Evolutionary conservation across 805 yeast genomes (phyloP).

Genomic region (Ogataea dorogensis): DNA sequence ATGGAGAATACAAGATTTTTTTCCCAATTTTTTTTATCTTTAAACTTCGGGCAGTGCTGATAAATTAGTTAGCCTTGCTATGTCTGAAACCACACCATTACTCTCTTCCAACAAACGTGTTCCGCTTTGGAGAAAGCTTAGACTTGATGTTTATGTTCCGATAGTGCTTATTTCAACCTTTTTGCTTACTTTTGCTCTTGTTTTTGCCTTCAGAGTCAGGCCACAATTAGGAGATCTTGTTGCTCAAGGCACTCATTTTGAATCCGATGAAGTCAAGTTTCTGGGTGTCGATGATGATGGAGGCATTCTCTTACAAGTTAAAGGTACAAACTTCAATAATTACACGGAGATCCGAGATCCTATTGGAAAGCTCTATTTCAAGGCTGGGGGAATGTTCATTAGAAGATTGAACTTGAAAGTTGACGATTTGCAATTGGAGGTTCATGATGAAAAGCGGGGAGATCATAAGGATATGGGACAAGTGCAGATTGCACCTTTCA

Average conservation of each 20-base stretch:
- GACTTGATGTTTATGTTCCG: constrained; percentile 29
- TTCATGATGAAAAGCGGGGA: constrained; percentile 24
- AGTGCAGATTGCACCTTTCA: constrained; percentile 34
- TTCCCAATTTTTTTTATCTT: constrained; percentile 2
- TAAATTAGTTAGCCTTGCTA: background rate
- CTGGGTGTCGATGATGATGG: constrained; percentile 34
- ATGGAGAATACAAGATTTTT: constrained; percentile 37
- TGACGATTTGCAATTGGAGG: constrained; percentile 32
- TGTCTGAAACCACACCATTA: constrained; percentile 21
- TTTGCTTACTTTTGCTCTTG: constrained; percentile 10
- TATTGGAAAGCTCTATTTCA: constrained; percentile 28
- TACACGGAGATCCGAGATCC: constrained; percentile 32
- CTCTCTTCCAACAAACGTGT: constrained; percentile 3
- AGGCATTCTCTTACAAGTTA: constrained; percentile 32
- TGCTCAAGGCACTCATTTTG: constrained; percentile 33
- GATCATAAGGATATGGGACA: constrained; percentile 32
- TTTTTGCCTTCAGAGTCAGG: constrained; percentile 19
- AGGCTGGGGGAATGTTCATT: constrained; percentile 33
- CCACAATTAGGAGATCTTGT: constrained; percentile 34
- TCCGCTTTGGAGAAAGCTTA: constrained; percentile 12
- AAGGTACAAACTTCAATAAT: constrained; percentile 33
- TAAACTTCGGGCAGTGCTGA: constrained; percentile 5
- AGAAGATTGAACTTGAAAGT: constrained; percentile 31
- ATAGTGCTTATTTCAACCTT: constrained; percentile 17
- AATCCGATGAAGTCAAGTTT: constrained; percentile 32